Base-by-base conservation (phyloP, 305 asterid genomes). In the Ajuga reptans region DNA sequence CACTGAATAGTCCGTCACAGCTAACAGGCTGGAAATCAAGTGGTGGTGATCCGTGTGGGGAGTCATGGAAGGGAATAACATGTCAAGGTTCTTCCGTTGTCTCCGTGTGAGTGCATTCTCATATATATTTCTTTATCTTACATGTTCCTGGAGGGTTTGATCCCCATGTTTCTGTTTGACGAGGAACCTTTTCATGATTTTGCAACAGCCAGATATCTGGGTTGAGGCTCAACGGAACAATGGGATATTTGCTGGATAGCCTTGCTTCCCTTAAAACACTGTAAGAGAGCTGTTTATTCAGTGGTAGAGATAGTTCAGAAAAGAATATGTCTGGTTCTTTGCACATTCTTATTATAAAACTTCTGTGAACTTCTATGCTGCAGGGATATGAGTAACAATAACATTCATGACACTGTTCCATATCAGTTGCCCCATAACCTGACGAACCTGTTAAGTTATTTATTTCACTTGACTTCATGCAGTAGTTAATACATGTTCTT, bases 41-140 rank as follows among this genome's bases (percentile, higher is more conserved):
- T 66, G 96, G 97, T 3, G 96, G 95, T 1, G 98, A 92, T 84
- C 98, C 98, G 9, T 92, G 98, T 75, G 94, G 85, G 50, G 98
- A 90, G 80, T 87, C 92, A 9, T 90, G 98, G 98, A 86, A 63
- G 68, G 98, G 97, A 77, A 74, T 92, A 47, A 80, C 81, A 2
- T 92, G 98, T 72, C 85, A 81, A 78, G 96, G 89, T 18, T 80
- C 94, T 69, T 81, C 90, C 36, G 84, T 93, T 71, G 84, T 84
- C 37, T 85, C 93, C 29, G 59, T 93, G 98, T 93, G 75, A 87
- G 92, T 85, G 5, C 66, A 46, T 68, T 68, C 17, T 21, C 64
- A 36, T 33, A 34, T 45, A 36, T 47, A 15, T 70, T 42, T 66
- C 42, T 64, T 45, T 36, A 69, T 59, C 59, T 58, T 11, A 43